Evolutionary conservation across 106 monocot species (phyloP).

Genomic region (Dioscorea zingiberensis): DNA sequence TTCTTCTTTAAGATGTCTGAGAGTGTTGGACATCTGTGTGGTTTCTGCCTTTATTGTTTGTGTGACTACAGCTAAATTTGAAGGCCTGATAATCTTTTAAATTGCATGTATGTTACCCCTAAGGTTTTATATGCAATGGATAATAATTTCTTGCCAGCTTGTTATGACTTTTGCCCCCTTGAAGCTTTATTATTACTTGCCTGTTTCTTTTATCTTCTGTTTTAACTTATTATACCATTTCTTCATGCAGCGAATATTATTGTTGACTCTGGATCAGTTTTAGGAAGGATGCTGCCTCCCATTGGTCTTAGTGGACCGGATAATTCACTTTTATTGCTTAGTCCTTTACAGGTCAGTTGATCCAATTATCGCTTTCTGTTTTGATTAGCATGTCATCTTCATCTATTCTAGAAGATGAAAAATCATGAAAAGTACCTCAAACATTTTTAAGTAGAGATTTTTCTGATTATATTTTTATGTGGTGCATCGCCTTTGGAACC

Average conservation of each 20-base stretch:
- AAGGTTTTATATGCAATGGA: too few species aligned
- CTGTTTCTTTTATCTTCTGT: neutral
- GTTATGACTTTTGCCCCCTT: neutral
- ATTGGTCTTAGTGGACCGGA: conserved; percentile 18
- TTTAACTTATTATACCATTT: neutral
- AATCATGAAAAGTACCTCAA: too few species aligned
- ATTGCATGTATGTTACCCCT: too few species aligned
- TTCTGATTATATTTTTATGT: too few species aligned
- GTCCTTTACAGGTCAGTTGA: conserved; percentile 56
- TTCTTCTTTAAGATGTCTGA: too few species aligned
- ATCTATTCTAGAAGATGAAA: neutral
- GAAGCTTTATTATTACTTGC: neutral
- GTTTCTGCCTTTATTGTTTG: too few species aligned
- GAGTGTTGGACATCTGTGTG: too few species aligned
- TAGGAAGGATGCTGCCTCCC: conserved; percentile 41
- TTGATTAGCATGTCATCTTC: too few species aligned
- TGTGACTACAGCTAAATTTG: too few species aligned
- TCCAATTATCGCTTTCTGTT: too few species aligned
- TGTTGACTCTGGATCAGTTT: conserved; percentile 28
- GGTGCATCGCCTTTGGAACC: neutral
- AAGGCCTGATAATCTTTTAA: too few species aligned
- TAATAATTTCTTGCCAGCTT: neutral
- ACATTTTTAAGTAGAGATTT: too few species aligned
- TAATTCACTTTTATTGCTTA: conserved; percentile 4
- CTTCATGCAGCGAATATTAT: conserved; percentile 46